A percentile compares a stretch with the other conserved stretches of the same genome.
Conservation (phyloP, 257 asterid genomes). For the Solanum arcanum region DNA sequence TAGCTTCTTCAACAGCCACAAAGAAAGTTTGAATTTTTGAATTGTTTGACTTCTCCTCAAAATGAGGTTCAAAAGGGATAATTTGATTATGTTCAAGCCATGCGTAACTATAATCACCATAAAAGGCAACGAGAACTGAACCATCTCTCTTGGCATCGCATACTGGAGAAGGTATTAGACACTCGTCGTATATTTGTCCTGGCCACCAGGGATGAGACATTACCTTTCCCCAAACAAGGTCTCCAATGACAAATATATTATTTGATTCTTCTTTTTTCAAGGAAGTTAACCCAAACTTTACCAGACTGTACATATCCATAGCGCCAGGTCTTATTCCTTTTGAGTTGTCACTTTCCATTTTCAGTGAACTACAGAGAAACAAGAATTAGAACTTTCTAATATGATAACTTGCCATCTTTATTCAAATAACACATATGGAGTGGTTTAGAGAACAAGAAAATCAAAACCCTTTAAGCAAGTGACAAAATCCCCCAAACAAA, state of each 20-base stretch:
- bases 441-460: not conserved
- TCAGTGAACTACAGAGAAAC: not conserved
- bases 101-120: slow-evolving; percentile 12
- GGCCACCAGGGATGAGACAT: slow-evolving; percentile 19
- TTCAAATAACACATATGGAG: not conserved
- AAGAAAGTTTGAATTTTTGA: not conserved
- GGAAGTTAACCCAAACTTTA: slow-evolving; percentile 1
- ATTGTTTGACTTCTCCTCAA: slow-evolving; percentile 1
- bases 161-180: not conserved
- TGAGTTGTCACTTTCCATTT: not conserved
- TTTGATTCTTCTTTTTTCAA: not conserved
- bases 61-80: slow-evolving; percentile 5
- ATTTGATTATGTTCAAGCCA: slow-evolving; percentile 4
- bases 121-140: slow-evolving; percentile 7
- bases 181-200: slow-evolving; percentile 3
- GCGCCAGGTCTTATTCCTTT: not conserved
- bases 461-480: not conserved
- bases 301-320: slow-evolving; percentile 1
- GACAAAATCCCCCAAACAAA: not conserved
- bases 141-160: slow-evolving; percentile 1
- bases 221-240: slow-evolving; percentile 17
- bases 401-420: not conserved
- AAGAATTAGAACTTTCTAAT: not conserved
- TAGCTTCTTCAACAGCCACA: slow-evolving; percentile 3
- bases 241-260: not conserved